Conservation (phyloP, 208 protist genomes). For the Strigomonas culicis region DNA sequence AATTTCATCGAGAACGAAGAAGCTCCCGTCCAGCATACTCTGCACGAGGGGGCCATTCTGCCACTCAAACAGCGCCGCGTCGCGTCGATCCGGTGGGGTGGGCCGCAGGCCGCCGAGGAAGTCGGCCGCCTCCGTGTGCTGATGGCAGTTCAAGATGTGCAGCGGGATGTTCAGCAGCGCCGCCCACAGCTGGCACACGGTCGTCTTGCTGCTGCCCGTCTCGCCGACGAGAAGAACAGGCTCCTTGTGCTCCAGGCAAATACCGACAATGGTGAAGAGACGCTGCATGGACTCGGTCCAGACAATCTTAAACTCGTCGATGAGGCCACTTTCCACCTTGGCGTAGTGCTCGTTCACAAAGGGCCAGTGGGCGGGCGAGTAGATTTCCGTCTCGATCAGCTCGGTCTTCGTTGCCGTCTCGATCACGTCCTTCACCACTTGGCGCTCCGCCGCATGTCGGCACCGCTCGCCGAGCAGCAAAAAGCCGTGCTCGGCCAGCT, state of each 20-base stretch:
- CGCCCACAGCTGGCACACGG: slow-evolving; percentile 96
- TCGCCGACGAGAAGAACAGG: slow-evolving; percentile 98
- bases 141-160: slow-evolving; percentile 99
- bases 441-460: slow-evolving; percentile 91
- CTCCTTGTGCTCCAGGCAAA: slow-evolving; percentile 94
- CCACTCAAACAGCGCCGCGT: slow-evolving; percentile 97
- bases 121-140: slow-evolving; percentile 99
- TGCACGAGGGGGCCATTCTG: slow-evolving; percentile 98
- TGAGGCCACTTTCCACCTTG: slow-evolving; percentile 53
- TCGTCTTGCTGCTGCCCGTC: slow-evolving; percentile 99
- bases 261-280: slow-evolving; percentile 95
- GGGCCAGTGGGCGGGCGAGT: slow-evolving; percentile 78
- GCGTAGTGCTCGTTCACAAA: slow-evolving; percentile 73
- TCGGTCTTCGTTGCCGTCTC: slow-evolving; percentile 76
- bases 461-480: slow-evolving; percentile 98
- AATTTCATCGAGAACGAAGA: slow-evolving; percentile 99
- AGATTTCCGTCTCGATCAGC: slow-evolving; percentile 58
- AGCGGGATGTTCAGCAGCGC: slow-evolving; percentile 82
- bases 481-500: slow-evolving; percentile 97
- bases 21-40: slow-evolving; percentile 97
- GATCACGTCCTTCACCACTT: slow-evolving; percentile 93
- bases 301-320: slow-evolving; percentile 92
- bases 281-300: slow-evolving; percentile 96
- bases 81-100: slow-evolving; percentile 69
- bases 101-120: slow-evolving; percentile 95